Conservation (phyloP, 2,329 filamentous ascomycete species). For the Aquanectria penicillioides region DNA sequence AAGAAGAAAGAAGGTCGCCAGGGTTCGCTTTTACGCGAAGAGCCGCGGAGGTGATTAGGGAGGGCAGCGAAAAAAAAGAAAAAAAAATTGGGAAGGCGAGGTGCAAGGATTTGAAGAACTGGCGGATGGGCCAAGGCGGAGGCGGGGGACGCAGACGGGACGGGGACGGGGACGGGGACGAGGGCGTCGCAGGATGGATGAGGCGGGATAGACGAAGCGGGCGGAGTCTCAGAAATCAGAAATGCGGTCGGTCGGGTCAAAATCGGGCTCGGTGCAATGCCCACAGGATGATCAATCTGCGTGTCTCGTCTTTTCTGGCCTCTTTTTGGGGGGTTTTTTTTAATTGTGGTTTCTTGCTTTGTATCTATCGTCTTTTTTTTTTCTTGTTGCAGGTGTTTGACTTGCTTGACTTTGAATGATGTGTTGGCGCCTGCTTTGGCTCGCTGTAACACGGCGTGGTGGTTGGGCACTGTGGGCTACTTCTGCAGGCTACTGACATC, state of each 20-base stretch:
- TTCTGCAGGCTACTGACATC: constrained; percentile 15
- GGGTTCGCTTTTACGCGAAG: constrained; percentile 2
- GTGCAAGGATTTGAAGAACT: constrained; percentile 23
- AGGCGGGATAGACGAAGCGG: neutral
- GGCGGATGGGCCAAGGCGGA: constrained; percentile 18
- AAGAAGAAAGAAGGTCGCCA: constrained; percentile 17
- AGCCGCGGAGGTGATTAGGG: constrained; percentile 13
- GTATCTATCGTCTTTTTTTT: constrained; percentile 1
- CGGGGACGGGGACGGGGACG: constrained; percentile 28
- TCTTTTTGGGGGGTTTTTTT: too few species aligned
- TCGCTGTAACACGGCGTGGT: constrained; percentile 2
- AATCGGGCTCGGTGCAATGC: constrained; percentile 15
- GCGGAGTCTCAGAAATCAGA: constrained; percentile 10
- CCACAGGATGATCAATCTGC: neutral
- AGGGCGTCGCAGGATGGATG: constrained; percentile 1
- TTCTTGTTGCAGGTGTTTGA: constrained; percentile 2
- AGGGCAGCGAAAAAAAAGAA: constrained; percentile 16
- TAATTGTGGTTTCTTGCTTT: neutral
- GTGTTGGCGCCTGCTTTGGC: constrained; percentile 10
- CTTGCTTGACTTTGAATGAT: constrained; percentile 16
- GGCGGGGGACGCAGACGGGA: constrained; percentile 28
- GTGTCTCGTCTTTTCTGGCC: too few species aligned
- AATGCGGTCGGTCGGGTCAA: constrained; percentile 19
- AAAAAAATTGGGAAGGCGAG: constrained; percentile 14
- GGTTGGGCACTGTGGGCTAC: constrained; percentile 18